These are phyloP conservation scores for Noccaea bulbosa DNA, from an alignment of 345 rosid species.

Conservation along the genomic window DNA sequence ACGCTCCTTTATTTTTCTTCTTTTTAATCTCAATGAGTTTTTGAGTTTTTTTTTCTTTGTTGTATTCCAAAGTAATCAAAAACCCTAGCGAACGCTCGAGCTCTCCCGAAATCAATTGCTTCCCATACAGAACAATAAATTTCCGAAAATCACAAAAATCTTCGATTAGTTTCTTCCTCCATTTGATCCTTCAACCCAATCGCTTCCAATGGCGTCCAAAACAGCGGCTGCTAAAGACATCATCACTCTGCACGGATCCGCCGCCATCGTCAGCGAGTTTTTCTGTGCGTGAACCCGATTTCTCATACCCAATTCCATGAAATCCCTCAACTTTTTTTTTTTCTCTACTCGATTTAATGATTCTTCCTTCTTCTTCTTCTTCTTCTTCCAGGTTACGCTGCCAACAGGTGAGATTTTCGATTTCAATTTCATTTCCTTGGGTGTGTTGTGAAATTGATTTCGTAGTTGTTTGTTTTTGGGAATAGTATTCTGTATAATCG, in stretches of 20 bases:
- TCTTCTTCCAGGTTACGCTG: constrained; percentile 80
- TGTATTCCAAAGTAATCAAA: not conserved
- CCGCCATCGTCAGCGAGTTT: constrained; percentile 96
- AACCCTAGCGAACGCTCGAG: constrained; percentile 5
- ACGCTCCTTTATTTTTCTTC: constrained; percentile 1
- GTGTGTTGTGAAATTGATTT: constrained; percentile 29
- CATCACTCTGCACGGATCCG: constrained; percentile 95
- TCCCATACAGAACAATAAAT: not conserved
- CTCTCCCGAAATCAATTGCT: not conserved
- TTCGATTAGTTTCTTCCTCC: not conserved
- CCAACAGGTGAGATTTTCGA: constrained; percentile 68
- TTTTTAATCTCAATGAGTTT: not conserved
- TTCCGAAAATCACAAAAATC: not conserved
- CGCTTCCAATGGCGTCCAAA: constrained; percentile 61
- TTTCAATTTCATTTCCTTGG: not conserved
- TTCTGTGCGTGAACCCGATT: constrained; percentile 56
- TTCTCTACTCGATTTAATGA: constrained; percentile 22
- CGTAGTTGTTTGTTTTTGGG: constrained; percentile 10
- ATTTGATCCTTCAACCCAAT: not conserved
- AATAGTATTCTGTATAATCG: constrained; percentile 88
- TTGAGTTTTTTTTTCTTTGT: too few relatives aligned
- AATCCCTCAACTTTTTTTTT: not conserved
- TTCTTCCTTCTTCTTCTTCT: constrained; percentile 6
- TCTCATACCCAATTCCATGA: not conserved
- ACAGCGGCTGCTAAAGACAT: constrained; percentile 86